Conservation (phyloP, 371 early-diverging fungal genomes). For the Mucor lusitanicus region DNA sequence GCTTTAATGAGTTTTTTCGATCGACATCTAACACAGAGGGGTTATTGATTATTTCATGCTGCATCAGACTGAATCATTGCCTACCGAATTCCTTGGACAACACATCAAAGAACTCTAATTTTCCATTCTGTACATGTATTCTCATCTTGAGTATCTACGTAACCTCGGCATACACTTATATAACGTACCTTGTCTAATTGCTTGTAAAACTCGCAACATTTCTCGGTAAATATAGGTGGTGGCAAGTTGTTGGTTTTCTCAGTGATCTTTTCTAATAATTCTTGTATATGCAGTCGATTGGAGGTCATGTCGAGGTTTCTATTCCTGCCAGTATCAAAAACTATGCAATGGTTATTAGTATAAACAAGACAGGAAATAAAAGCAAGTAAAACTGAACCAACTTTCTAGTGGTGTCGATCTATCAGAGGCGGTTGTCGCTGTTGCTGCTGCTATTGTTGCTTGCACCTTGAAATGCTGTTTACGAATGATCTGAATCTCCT, state of each 20-base stretch:
- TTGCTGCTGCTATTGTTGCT: neutral
- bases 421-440: neutral
- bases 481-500: neutral
- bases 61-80: neutral
- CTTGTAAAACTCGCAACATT: conserved; percentile 67
- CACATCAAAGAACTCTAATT: conserved; percentile 52
- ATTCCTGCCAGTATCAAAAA: neutral
- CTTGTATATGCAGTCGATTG: conserved; percentile 6
- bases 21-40: conserved; percentile 21
- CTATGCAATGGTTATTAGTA: neutral
- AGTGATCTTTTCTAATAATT: conserved; percentile 12
- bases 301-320: neutral
- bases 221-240: conserved; percentile 57
- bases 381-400: neutral
- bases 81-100: conserved; percentile 66
- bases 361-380: too few relatives aligned
- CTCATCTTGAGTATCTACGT: neutral
- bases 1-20: conserved; percentile 25
- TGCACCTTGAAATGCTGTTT: neutral
- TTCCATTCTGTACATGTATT: conserved; percentile 34
- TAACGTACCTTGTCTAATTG: conserved; percentile 43
- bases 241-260: conserved; percentile 27
- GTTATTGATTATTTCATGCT: neutral
- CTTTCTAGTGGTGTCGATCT: neutral
- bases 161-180: neutral